Base-by-base conservation (phyloP, 495 filamentous ascomycete genomes). In the Trichoderma reesei region DNA sequence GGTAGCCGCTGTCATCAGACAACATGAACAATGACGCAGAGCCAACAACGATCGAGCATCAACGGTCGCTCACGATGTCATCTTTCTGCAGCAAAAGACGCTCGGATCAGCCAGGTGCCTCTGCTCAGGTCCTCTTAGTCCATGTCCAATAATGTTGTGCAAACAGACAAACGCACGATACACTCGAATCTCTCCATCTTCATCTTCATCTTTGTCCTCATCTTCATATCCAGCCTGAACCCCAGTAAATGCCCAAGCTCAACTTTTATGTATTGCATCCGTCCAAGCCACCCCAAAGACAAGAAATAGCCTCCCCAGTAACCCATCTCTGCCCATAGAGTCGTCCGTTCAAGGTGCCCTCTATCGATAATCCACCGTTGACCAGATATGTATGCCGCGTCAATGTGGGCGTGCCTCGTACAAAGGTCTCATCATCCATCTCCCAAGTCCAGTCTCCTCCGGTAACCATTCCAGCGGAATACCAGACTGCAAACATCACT, bases 221-320 rank as follows among this genome's bases (percentile, higher is more conserved):
- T 26, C n/a, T 18, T 18, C 46, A 54, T 54, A 9, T 10, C 34
- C 26, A 33, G 3, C 11, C 11, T 13, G 33, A 20, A 34, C 10
- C 20, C 31, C 26, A 56, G 34, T 10, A 56, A 56, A 56, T 56
- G 51, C 51, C 51, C 34, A 56, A 26, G 26, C 26, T 26, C 51
- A 56, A 56, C 51, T 56, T 56, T 56, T 56, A 33, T 56, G 34
- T 56, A 34, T 33, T 33, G 26, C 51, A 56, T 36, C 51, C 51
- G 26, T 13, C 20, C 26, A 20, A 14, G 5, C 51, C 51, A 8
- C 51, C 20, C 16, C 9, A 9, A 31, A 33, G 13, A 31, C 8
- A 31, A 56, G 34, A 56, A 26, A 26, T 26, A 26, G 26, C 26
- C 51, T 56, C 51, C 51, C 51, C 51, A 34, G 51, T 36, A 56